These are phyloP conservation scores for Aspergillus niger DNA, from an alignment of 2,329 filamentous ascomycete species.

Conservation along the genomic window DNA sequence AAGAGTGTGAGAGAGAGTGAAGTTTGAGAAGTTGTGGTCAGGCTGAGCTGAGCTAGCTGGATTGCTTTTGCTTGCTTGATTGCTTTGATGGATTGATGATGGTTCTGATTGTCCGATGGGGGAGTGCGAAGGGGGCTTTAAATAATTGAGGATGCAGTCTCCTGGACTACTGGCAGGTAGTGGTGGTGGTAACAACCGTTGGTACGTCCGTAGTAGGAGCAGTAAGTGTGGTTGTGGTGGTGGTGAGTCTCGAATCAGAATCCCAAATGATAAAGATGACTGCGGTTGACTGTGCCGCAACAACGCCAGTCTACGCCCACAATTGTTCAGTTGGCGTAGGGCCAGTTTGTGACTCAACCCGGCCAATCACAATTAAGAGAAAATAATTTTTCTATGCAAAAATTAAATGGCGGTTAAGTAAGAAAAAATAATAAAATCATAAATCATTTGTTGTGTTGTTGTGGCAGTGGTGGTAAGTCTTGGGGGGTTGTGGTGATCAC, in stretches of 20 bases:
- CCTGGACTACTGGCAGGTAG: neutral
- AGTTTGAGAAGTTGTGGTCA: constrained; percentile 3
- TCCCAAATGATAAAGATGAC: constrained; percentile 22
- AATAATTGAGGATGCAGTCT: neutral
- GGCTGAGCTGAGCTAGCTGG: constrained; percentile 5
- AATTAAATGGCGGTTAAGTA: constrained; percentile 9
- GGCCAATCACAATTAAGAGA: constrained; percentile 10
- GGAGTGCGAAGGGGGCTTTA: neutral
- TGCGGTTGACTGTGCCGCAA: constrained; percentile 26
- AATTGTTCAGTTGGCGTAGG: constrained; percentile 15
- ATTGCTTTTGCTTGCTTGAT: constrained; percentile 10
- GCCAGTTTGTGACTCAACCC: constrained; percentile 12
- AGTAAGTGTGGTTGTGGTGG: constrained; percentile 13
- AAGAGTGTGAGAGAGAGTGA: neutral
- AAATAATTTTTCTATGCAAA: constrained; percentile 8
- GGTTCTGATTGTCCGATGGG: neutral
- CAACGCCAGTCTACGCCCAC: constrained; percentile 20
- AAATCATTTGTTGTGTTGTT: neutral
- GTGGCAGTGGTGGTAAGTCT: neutral
- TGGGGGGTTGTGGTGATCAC: neutral
- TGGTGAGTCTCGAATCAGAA: constrained; percentile 26
- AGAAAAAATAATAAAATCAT: constrained; percentile 4
- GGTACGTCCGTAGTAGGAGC: neutral
- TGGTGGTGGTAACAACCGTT: too few species aligned
- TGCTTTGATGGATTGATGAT: constrained; percentile 1